A percentile compares a stretch with the other conserved stretches of the same genome.
Conservation (phyloP, 83 land plant species). For the Diphasiastrum complanatum region DNA sequence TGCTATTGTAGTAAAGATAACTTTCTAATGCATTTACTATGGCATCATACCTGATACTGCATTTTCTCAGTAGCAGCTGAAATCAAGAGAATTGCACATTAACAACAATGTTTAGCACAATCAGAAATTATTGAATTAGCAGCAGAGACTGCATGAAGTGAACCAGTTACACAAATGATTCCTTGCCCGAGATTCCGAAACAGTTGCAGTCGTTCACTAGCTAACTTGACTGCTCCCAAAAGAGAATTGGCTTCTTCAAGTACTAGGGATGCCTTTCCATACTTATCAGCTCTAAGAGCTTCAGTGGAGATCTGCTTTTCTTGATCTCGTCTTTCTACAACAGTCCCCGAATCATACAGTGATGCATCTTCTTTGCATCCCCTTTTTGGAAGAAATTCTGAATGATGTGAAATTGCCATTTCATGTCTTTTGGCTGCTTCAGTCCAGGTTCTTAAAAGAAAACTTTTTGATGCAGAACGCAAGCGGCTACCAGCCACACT, state of each 20-base stretch:
- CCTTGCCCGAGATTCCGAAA: background rate
- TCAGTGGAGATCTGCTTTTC: background rate
- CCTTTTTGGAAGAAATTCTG: no score
- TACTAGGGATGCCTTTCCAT: background rate
- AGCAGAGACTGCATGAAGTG: slow-evolving; percentile 35
- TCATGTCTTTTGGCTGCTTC: background rate
- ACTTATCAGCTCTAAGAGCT: background rate
- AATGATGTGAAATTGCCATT: background rate
- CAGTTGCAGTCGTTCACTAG: background rate
- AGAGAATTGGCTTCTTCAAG: slow-evolving; percentile 12
- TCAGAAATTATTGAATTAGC: no score
- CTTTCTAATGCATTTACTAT: no score
- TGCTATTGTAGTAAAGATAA: no score
- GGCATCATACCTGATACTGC: no score
- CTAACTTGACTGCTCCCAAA: slow-evolving; percentile 7
- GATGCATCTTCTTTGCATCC: no score
- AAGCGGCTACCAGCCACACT: slow-evolving; percentile 22
- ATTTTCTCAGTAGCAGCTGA: no score
- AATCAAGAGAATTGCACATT: no score
- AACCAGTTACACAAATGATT: slow-evolving; percentile 31
- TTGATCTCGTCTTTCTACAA: background rate
- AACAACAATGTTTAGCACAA: no score
- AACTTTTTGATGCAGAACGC: slow-evolving; percentile 8
- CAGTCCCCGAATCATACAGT: background rate
- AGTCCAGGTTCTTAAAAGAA: slow-evolving; percentile 13